phyloP scores from a whole-genome alignment of 2,329 filamentous ascomycete species.

The Aspergillus hortae region DNA sequence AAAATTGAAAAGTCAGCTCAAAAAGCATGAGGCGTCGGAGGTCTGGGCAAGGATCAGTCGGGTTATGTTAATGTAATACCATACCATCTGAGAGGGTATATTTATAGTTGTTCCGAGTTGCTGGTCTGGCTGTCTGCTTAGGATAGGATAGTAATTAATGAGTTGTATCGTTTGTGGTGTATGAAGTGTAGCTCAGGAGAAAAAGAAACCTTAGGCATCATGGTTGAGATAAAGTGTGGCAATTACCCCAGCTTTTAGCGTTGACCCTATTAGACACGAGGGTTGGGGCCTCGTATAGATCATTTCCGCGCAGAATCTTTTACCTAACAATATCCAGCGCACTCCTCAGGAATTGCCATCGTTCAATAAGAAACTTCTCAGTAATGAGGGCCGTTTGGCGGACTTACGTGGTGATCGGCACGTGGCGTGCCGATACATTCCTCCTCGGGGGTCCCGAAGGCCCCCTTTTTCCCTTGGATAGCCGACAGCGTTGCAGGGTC shows the following conservation, averaged over 20 bases:
- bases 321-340: too few relatives aligned
- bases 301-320: too few relatives aligned
- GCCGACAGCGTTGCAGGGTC: too few relatives aligned
- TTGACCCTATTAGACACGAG: too few relatives aligned
- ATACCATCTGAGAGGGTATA: slow-evolving; percentile 11
- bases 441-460: neutral
- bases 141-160: slow-evolving; percentile 11
- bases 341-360: too few relatives aligned
- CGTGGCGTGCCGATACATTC: neutral
- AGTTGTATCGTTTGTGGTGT: neutral
- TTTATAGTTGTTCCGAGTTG: slow-evolving; percentile 7
- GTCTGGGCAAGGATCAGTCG: neutral
- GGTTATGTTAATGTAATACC: slow-evolving; percentile 18
- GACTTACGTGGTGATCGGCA: neutral
- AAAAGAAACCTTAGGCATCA: neutral
- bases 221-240: too few relatives aligned
- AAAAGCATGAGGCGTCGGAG: neutral
- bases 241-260: too few relatives aligned
- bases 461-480: neutral
- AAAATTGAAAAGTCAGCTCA: neutral
- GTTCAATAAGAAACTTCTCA: too few relatives aligned
- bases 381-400: too few relatives aligned
- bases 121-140: neutral
- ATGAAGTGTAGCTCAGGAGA: neutral
- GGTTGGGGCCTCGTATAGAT: too few relatives aligned